Evolutionary conservation across 768 basidiomycete genomes (phyloP).

Genomic region (Tylopilus vinaceipallidus): DNA sequence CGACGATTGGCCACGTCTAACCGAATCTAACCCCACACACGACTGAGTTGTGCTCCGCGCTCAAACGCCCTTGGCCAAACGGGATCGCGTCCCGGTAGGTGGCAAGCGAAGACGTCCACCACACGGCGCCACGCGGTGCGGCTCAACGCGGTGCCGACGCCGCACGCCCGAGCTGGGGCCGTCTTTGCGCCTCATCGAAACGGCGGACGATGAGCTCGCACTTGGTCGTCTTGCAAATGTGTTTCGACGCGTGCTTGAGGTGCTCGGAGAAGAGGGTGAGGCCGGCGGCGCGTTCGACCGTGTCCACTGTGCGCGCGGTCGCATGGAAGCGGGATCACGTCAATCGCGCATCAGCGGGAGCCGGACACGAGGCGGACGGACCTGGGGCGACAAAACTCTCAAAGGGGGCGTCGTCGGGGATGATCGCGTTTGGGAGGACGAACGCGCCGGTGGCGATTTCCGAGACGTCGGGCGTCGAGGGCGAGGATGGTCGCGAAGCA

Average conservation of each 20-base stretch:
- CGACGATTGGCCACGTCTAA: no score
- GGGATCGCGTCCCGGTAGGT: no score
- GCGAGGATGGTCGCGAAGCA: conserved; percentile 70
- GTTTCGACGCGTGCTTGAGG: conserved; percentile 70
- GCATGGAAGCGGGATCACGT: no score
- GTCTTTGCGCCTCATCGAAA: conserved; percentile 90
- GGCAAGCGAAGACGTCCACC: no score
- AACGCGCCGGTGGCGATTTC: conserved; percentile 92
- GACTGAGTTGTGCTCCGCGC: no score
- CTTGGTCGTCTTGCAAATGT: conserved; percentile 86
- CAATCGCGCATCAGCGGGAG: no score
- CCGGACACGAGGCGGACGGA: conserved; percentile 28
- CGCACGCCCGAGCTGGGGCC: conserved; percentile 48
- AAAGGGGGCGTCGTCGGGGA: conserved; percentile 80
- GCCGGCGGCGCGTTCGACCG: conserved; percentile 88
- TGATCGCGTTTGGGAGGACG: conserved; percentile 91
- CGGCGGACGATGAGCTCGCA: conserved; percentile 85
- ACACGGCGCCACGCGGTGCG: no score
- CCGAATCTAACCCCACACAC: neutral
- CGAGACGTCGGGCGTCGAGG: conserved; percentile 61
- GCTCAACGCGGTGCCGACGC: conserved; percentile 40
- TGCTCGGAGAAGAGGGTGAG: conserved; percentile 82
- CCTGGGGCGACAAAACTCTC: conserved; percentile 81
- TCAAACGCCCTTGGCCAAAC: no score
- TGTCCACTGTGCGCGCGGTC: no score